Evolutionary conservation across 345 rosid genomes (phyloP), one percentile per base, ranked within the genome.

Genomic region (Barbarea vulgaris): DNA sequence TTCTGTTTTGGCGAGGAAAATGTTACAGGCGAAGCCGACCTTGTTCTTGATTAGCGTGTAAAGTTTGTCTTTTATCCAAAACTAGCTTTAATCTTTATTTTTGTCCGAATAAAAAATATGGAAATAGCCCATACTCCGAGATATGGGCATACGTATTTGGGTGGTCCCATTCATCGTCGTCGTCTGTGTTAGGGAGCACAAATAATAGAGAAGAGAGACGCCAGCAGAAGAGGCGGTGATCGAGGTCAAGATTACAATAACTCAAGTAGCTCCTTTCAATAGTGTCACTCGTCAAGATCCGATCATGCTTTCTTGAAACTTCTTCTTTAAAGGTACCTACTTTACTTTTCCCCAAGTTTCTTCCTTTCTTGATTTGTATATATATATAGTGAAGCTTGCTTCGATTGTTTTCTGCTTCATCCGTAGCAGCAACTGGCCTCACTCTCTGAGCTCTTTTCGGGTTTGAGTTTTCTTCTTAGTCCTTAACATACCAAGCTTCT

Each of bases 141-240:
- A 69, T 69, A 76, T 69, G 79, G 74, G 74, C 69, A 75, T 67
- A 68, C 79, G 74, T 61, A 59, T 51, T 31, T 8, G 13, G 55
- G 80, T 76, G 80, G 80, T 69, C 75, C 80, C 80, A 31, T 69
- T 69, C 74, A 1, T 61, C 80, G 50, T 76, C 79, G 57, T 68
- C 69, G 74, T 68, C 74, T 75, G 69, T 67, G 79, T 22, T 8
- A 67, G 73, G 54, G 63, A 76, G 65, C 80, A 62, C 75, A 62
- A 76, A 76, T 76, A 76, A 76, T 76, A 76, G 75, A 76, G 79
- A 56, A 41, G 47, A 76, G 80, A 69, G 70, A 42, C 44, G 53
- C 39, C 36, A 22, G 31, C 18, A 39, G 28, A 34, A 52, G 75
- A 76, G 59, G 65, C 75, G 70, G 70, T 76, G 70, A 76, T 76